phyloP scores from a whole-genome alignment of 1,284 basidiomycete genomes.

The Meripilus lineatus region DNA sequence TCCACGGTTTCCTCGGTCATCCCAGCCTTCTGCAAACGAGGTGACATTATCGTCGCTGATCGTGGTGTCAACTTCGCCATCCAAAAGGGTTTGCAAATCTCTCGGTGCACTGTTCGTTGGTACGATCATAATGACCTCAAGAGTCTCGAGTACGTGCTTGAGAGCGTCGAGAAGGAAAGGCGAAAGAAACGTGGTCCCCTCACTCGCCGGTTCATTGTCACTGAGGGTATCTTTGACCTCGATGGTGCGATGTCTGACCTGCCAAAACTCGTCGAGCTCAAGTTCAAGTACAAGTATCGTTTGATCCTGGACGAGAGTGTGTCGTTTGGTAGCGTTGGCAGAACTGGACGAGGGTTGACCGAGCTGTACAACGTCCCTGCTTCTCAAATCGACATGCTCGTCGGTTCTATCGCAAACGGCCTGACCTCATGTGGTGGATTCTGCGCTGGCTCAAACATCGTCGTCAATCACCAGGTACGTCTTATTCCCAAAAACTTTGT shows the following conservation, averaged over 20 bases:
- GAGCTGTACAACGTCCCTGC: slow-evolving; percentile 90
- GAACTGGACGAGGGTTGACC: slow-evolving; percentile 91
- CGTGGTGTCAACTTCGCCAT: slow-evolving; percentile 92
- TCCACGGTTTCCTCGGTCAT: slow-evolving; percentile 93
- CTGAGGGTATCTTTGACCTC: slow-evolving; percentile 95
- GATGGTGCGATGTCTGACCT: slow-evolving; percentile 91
- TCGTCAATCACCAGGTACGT: slow-evolving; percentile 83
- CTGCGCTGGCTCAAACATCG: slow-evolving; percentile 84
- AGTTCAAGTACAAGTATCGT: slow-evolving; percentile 94
- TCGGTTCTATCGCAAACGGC: slow-evolving; percentile 85
- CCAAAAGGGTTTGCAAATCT: slow-evolving; percentile 97
- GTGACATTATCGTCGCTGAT: slow-evolving; percentile 98
- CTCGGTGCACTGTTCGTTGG: slow-evolving; percentile 90
- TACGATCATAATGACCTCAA: slow-evolving; percentile 95
- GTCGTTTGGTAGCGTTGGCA: slow-evolving; percentile 90
- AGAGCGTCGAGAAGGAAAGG: slow-evolving; percentile 81
- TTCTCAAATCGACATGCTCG: slow-evolving; percentile 73
- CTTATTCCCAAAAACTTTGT: background rate
- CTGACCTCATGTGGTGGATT: slow-evolving; percentile 90
- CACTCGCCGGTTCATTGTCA: slow-evolving; percentile 93
- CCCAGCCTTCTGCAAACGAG: slow-evolving; percentile 96
- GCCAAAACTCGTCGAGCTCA: slow-evolving; percentile 89
- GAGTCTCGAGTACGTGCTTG: slow-evolving; percentile 85
- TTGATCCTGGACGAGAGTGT: slow-evolving; percentile 92
- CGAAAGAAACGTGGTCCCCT: slow-evolving; percentile 80